phyloP scores from a whole-genome alignment of 2,329 filamentous ascomycete genomes.

The Lasiodiplodia sp. region DNA sequence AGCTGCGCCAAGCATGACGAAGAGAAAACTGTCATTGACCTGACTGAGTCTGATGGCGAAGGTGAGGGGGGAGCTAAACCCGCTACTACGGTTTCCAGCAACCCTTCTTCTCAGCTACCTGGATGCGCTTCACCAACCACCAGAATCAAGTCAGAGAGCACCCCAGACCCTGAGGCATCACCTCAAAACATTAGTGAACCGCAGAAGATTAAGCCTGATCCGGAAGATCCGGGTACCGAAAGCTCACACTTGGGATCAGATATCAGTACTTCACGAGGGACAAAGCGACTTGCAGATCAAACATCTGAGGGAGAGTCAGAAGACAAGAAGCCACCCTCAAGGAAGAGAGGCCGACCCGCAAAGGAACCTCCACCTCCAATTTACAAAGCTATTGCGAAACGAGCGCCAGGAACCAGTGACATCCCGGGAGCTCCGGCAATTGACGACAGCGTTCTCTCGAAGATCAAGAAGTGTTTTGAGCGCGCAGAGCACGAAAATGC shows the following conservation, averaged over 20 bases:
- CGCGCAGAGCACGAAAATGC: constrained; percentile 22
- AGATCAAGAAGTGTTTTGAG: constrained; percentile 33
- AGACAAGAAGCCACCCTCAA: neutral
- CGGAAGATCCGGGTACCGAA: neutral
- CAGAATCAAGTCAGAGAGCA: neutral
- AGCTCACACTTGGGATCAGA: too few species aligned
- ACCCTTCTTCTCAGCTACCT: neutral
- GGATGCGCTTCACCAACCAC: neutral
- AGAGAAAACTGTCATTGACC: neutral
- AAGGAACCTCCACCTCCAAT: neutral
- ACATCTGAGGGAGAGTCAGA: neutral
- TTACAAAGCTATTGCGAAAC: neutral
- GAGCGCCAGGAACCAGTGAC: neutral
- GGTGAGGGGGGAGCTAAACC: neutral
- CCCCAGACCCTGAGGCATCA: neutral
- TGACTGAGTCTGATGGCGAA: neutral
- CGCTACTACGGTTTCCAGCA: neutral
- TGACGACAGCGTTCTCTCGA: constrained; percentile 25
- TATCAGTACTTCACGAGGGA: neutral
- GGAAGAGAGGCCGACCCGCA: neutral
- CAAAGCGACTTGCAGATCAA: neutral
- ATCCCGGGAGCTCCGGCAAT: neutral
- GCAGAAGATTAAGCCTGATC: neutral
- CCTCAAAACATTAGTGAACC: too few species aligned
- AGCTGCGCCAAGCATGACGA: neutral